phyloP scores from a whole-genome alignment of 345 rosid species.

The Carallia pectinifolia region DNA sequence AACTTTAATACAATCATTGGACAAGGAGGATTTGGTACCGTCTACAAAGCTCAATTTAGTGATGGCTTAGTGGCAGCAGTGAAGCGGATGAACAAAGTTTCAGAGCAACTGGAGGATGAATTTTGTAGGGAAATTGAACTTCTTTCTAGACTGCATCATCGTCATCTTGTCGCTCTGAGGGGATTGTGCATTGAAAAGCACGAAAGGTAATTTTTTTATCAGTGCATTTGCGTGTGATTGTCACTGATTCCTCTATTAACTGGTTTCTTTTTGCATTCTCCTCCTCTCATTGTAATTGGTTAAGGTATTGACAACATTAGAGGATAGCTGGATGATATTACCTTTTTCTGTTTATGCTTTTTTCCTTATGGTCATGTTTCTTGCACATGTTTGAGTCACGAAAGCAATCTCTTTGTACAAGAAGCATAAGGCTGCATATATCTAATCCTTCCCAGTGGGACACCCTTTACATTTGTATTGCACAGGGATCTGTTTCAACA shows the following conservation, averaged over 20 bases:
- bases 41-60: slow-evolving; percentile 68
- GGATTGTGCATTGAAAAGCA: slow-evolving; percentile 75
- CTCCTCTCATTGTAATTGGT: no score
- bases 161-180: slow-evolving; percentile 86
- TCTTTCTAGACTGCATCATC: slow-evolving; percentile 92
- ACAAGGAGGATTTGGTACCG: slow-evolving; percentile 89
- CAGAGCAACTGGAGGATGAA: slow-evolving; percentile 80
- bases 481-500: no score
- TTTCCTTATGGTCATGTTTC: no score
- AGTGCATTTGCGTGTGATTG: slow-evolving; percentile 1
- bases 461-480: no score
- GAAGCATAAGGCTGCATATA: no score
- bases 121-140: slow-evolving; percentile 95
- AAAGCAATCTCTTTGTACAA: no score
- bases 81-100: slow-evolving; percentile 70
- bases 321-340: no score
- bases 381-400: no score
- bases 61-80: slow-evolving; percentile 73
- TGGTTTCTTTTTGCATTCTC: background rate
- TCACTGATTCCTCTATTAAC: background rate
- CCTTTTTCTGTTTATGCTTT: no score
- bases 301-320: no score
- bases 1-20: slow-evolving; percentile 70
- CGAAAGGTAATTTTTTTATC: slow-evolving; percentile 54
- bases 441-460: no score